Percentiles rank a stretch among this genome's conserved stretches.
Conservation (phyloP, 2,329 filamentous ascomycete species). For the Fusarium chaquense region DNA sequence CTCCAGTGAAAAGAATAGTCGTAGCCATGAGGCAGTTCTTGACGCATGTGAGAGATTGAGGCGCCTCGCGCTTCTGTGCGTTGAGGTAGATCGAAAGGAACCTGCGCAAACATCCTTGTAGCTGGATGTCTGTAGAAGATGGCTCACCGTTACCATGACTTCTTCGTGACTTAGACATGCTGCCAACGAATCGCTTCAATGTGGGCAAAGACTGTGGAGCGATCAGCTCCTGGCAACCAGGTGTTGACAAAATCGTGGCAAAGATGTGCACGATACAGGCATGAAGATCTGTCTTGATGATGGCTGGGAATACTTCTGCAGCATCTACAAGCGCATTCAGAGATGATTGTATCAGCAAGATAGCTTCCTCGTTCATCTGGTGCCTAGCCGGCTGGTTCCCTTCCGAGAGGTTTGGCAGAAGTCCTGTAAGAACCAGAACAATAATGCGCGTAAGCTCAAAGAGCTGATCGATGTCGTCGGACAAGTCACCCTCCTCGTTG, state of each 20-base stretch:
- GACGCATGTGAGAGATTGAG: slow-evolving; percentile 85
- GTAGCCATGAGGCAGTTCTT: slow-evolving; percentile 92
- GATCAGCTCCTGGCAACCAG: slow-evolving; percentile 84
- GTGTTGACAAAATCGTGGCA: slow-evolving; percentile 88
- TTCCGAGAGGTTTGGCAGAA: slow-evolving; percentile 85
- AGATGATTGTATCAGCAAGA: slow-evolving; percentile 81
- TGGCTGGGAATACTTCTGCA: slow-evolving; percentile 92
- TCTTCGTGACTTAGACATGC: slow-evolving; percentile 68
- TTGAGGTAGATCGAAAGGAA: slow-evolving; percentile 84
- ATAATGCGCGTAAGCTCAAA: slow-evolving; percentile 98
- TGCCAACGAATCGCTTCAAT: slow-evolving; percentile 88
- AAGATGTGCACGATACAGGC: slow-evolving; percentile 98
- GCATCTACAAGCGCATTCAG: slow-evolving; percentile 93
- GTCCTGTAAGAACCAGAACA: slow-evolving; percentile 87
- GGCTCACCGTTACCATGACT: slow-evolving; percentile 53
- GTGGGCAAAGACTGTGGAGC: slow-evolving; percentile 91
- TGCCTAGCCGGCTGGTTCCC: slow-evolving; percentile 74
- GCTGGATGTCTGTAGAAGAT: slow-evolving; percentile 72
- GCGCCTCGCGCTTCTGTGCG: slow-evolving; percentile 78
- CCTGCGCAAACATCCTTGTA: slow-evolving; percentile 84
- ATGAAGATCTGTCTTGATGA: slow-evolving; percentile 96
- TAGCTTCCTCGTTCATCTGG: slow-evolving; percentile 87
- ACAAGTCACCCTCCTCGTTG: slow-evolving; percentile 79
- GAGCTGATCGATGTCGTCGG: slow-evolving; percentile 96
- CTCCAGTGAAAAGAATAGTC: slow-evolving; percentile 88